Base-by-base conservation (phyloP, 1,139 yeast genomes). In the Arxiozyma heterogenica region DNA sequence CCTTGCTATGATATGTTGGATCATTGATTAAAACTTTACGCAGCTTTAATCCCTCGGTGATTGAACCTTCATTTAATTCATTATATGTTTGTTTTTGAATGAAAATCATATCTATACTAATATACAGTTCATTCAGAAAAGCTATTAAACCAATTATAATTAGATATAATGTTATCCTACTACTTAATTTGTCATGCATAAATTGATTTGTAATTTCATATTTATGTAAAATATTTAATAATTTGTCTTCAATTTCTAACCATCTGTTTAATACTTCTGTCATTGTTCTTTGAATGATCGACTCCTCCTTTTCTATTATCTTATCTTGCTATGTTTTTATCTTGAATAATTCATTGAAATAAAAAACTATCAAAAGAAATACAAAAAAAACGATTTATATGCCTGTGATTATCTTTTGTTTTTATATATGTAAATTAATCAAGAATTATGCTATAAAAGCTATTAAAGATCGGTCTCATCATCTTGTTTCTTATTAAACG, bases 71-170 rank as follows among this genome's bases (percentile, higher is more conserved):
- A 52, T 62, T 66, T 39, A 69, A 51, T 52, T 66, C 68, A 46
- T 64, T 64, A 50, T 67, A 68, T 1, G 71, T 67, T 43, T 63
- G 65, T 55, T 64, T 67, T 45, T 66, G 69, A 38, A 67, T 47
- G 30, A 65, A 59, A 41, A 62, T 62, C 72, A 69, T 69, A 51
- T 68, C 71, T 34, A 67, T 59, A 11, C 66, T 67, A 21, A 69
- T 65, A 51, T 61, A 67, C 9, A 68, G 47, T 51, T 69, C 72
- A 52, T 69, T 66, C 21, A 68, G 54, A 34, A 67, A 58, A 17
- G 72, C 71, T 49, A 69, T 51, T 1, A 62, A 53, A 7, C 72
- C 72, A 22, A 69, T 57, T 4, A 65, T 57, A 27, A 67, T 45
- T 20, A 69, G 54, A 50, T 64, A 65, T 51, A 68, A 51, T 1